phyloP scores from a whole-genome alignment of 805 yeast genomes.

The Candida dajiaensis region DNA sequence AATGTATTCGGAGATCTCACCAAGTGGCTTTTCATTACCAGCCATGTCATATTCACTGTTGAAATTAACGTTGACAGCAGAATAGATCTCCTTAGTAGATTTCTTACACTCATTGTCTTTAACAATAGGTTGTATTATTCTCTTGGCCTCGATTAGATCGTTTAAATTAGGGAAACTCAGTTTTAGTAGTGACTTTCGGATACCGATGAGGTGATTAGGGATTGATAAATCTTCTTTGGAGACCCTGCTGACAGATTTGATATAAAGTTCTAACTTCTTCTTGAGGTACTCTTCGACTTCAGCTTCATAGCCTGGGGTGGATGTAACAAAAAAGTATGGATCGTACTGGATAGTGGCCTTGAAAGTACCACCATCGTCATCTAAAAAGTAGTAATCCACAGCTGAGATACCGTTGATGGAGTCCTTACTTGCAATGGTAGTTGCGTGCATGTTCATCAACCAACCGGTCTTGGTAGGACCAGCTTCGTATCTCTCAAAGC shows the following conservation, averaged over 20 bases:
- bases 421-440: constrained; percentile 57
- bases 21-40: constrained; percentile 17
- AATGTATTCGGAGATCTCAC: constrained; percentile 58
- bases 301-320: constrained; percentile 44
- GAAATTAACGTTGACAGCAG: constrained; percentile 38
- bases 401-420: constrained; percentile 70
- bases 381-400: constrained; percentile 90
- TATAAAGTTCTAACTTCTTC: constrained; percentile 54
- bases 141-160: constrained; percentile 72
- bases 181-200: constrained; percentile 56
- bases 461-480: constrained; percentile 79
- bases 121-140: constrained; percentile 62
- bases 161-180: constrained; percentile 67
- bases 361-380: constrained; percentile 95
- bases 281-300: constrained; percentile 85
- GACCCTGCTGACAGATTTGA: constrained; percentile 52
- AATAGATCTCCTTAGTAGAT: constrained; percentile 63
- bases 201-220: constrained; percentile 84
- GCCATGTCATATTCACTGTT: constrained; percentile 16
- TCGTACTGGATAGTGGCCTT: constrained; percentile 77
- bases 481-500: constrained; percentile 71
- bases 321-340: constrained; percentile 78
- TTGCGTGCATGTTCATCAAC: constrained; percentile 92
- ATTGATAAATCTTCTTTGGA: constrained; percentile 74
- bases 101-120: constrained; percentile 56